Percentiles rank a stretch among this genome's conserved stretches.
These are phyloP conservation scores for Gossypium longicalyx DNA, from an alignment of 345 rosid genomes.

Conservation along the genomic window DNA sequence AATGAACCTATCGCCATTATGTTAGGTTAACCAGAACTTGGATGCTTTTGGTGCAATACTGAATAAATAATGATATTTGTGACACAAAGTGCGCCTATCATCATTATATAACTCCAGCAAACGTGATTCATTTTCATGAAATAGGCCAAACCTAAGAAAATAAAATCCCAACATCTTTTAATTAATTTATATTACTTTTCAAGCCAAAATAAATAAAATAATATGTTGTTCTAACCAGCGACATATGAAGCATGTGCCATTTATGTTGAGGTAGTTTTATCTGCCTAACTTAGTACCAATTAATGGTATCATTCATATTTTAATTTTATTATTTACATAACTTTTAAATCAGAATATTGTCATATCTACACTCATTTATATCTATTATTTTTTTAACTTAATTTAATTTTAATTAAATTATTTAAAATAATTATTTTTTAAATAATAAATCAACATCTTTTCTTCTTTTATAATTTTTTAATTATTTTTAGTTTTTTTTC, in stretches of 20 bases:
- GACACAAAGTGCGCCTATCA: neutral
- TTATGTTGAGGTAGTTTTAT: neutral
- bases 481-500: no score
- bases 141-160: neutral
- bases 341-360: no score
- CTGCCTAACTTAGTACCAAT: neutral
- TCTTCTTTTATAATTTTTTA: no score
- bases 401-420: no score
- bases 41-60: neutral
- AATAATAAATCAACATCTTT: no score
- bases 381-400: no score
- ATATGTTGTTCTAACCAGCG: neutral
- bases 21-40: neutral
- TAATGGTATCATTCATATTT: neutral
- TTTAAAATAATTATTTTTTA: no score
- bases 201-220: neutral
- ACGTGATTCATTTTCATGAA: neutral
- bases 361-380: no score
- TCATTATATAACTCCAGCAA: neutral
- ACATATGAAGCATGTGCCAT: constrained; percentile 1
- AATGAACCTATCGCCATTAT: neutral
- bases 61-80: neutral
- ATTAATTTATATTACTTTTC: neutral
- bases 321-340: no score
- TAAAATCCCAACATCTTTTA: neutral